Base-by-base conservation (phyloP, 129 eudicot species). In the Arctium minus region DNA sequence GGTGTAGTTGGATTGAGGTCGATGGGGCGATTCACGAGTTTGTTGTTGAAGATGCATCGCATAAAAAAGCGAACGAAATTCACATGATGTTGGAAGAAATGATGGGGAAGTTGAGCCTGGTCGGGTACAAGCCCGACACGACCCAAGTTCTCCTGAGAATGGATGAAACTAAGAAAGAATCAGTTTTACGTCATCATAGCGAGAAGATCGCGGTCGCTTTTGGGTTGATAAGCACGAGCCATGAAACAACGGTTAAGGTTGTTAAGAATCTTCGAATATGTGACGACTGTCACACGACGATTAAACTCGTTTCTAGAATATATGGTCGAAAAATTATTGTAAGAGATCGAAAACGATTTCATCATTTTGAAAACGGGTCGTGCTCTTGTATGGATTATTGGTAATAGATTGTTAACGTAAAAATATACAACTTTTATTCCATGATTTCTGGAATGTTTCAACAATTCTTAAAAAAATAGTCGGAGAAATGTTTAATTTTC, bases 1-100 rank as follows among this genome's bases (percentile, higher is more conserved):
- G 97, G 35, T 88, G 93, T 74, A 92, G 97, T 86, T 88, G 92
- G 89, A 89, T 92, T 4, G 97, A 89, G 85, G 73, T 89, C 70
- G 70, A 89, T 78, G 93, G 93, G 27, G 78, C 6, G 50, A 79
- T 89, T 74, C 89, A 92, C 15, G 90, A 89, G 74, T 92, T 92
- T 85, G 73, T 88, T 37, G 89, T 85, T 38, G 89, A 88, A 30
- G 97, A 92, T 74, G 86, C 72, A 40, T 84, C 91, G 37, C 93
- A 92, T 81, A 42, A 65, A 13, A 79, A 83, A 81, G 69, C 86
- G 6, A 76, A 72, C 15, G 86, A 89, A 31, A 92, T 92, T 9
- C 82, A 73, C 78, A 56, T 71, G 82, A 86, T 89, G 89, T 74
- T 92, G 81, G 82, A 89, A 70, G 90, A 88, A 70, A 76, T 91